These are phyloP conservation scores for Isatis tinctoria DNA, from an alignment of 345 rosid genomes.

Conservation along the genomic window DNA sequence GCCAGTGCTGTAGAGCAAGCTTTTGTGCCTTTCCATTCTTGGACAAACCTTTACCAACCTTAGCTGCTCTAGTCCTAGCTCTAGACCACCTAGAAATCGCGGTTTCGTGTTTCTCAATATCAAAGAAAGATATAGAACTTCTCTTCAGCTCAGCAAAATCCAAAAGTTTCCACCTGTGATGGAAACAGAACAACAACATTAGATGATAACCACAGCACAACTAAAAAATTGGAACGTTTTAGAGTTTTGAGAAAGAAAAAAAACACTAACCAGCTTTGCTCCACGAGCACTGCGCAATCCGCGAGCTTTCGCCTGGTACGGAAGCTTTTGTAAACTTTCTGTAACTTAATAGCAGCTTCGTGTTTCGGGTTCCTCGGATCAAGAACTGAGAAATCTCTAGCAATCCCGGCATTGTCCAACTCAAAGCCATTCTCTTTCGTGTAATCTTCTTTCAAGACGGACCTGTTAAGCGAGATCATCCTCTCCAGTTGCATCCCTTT, in stretches of 20 bases:
- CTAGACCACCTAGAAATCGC: conserved; percentile 97
- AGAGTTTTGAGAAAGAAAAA: neutral
- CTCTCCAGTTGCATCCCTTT: conserved; percentile 55
- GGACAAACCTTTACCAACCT: conserved; percentile 93
- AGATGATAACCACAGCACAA: conserved; percentile 20
- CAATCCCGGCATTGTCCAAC: conserved; percentile 8
- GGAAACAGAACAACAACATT: conserved; percentile 1
- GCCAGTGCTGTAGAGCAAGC: conserved; percentile 91
- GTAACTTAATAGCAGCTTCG: conserved; percentile 78
- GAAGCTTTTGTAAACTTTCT: conserved; percentile 92
- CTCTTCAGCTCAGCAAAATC: conserved; percentile 85
- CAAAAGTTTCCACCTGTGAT: conserved; percentile 78
- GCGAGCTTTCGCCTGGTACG: conserved; percentile 93
- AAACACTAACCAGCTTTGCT: conserved; percentile 71
- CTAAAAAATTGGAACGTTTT: neutral
- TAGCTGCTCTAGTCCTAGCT: conserved; percentile 92
- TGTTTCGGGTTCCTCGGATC: conserved; percentile 63
- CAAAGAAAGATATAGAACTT: conserved; percentile 88
- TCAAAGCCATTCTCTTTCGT: conserved; percentile 15
- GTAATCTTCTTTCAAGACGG: conserved; percentile 8
- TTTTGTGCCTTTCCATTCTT: conserved; percentile 83
- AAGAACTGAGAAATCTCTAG: conserved; percentile 30
- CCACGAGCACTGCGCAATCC: conserved; percentile 87
- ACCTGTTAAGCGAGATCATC: conserved; percentile 41
- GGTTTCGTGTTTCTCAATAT: conserved; percentile 83